Evolutionary conservation across 441 rosid genomes (phyloP).

Genomic region (Euphorbia celastroides): DNA sequence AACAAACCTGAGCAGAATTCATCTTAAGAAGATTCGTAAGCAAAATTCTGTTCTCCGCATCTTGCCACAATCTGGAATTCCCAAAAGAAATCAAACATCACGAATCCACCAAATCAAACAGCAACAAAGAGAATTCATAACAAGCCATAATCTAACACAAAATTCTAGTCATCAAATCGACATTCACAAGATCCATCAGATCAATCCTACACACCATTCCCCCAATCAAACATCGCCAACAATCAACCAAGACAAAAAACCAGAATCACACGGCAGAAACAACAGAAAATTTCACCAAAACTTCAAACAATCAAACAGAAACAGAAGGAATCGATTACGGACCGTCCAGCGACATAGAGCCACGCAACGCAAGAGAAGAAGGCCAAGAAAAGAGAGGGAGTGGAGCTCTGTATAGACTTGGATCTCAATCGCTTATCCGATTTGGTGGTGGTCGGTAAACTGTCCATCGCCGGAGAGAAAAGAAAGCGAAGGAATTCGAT

Average conservation of each 20-base stretch:
- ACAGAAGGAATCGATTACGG: constrained; percentile 25
- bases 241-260: not conserved
- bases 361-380: constrained; percentile 97
- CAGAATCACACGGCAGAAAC: not conserved
- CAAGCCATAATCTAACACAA: not conserved
- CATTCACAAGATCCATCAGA: constrained; percentile 9
- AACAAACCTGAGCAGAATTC: constrained; percentile 63
- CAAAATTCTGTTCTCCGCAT: constrained; percentile 71
- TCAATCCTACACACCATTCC: not conserved
- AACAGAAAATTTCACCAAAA: constrained; percentile 5
- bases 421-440: constrained; percentile 78
- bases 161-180: not conserved
- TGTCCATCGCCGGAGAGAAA: constrained; percentile 40
- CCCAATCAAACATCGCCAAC: not conserved
- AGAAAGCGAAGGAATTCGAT: not conserved
- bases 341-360: constrained; percentile 99
- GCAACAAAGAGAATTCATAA: not conserved
- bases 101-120: constrained; percentile 9
- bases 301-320: constrained; percentile 1
- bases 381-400: constrained; percentile 70
- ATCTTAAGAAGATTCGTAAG: constrained; percentile 63
- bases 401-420: constrained; percentile 66
- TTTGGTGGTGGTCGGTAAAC: constrained; percentile 63
- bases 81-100: constrained; percentile 9
- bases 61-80: constrained; percentile 69